Percentiles rank a stretch among this genome's conserved stretches.
These are phyloP conservation scores for Pseudopyricularia cyperi DNA, from an alignment of 2,329 filamentous ascomycete genomes.

Conservation along the genomic window DNA sequence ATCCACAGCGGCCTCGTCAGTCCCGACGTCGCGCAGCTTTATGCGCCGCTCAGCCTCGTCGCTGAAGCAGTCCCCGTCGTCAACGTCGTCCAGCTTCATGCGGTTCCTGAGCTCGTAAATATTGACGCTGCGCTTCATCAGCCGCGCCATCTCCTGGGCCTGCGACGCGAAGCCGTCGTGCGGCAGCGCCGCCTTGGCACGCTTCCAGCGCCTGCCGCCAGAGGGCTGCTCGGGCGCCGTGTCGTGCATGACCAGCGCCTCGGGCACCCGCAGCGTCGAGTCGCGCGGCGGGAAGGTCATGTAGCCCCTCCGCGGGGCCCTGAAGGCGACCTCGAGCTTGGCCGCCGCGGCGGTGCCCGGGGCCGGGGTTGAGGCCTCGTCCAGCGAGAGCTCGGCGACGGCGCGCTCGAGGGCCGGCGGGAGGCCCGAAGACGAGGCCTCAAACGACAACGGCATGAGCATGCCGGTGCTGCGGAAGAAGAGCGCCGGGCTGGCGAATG, in stretches of 20 bases:
- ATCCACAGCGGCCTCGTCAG: not conserved
- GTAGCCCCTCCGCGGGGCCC: conserved; percentile 24
- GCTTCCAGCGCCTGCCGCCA: conserved; percentile 2
- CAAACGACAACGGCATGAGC: conserved; percentile 29
- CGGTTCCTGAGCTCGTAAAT: conserved; percentile 30
- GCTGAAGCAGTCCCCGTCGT: conserved; percentile 17
- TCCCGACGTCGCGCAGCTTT: conserved; percentile 21
- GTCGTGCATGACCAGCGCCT: conserved; percentile 34
- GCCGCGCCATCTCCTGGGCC: conserved; percentile 28
- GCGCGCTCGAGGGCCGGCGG: conserved; percentile 2
- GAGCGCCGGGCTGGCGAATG: conserved; percentile 44
- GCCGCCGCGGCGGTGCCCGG: not conserved
- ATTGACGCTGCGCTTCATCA: conserved; percentile 36
- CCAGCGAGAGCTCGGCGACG: conserved; percentile 5
- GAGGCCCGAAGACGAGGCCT: not conserved
- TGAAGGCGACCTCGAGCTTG: conserved; percentile 8
- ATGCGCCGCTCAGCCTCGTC: conserved; percentile 24
- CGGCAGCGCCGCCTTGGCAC: conserved; percentile 7
- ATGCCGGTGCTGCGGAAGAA: conserved; percentile 44
- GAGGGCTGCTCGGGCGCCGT: conserved; percentile 5
- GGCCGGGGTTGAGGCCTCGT: not conserved
- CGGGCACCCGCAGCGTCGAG: conserved; percentile 35
- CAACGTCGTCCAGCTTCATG: conserved; percentile 22
- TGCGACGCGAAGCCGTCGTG: conserved; percentile 33
- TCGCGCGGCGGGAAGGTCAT: conserved; percentile 33